These are phyloP conservation scores for Zangia roseola DNA, from an alignment of 768 basidiomycete genomes.

Conservation along the genomic window DNA sequence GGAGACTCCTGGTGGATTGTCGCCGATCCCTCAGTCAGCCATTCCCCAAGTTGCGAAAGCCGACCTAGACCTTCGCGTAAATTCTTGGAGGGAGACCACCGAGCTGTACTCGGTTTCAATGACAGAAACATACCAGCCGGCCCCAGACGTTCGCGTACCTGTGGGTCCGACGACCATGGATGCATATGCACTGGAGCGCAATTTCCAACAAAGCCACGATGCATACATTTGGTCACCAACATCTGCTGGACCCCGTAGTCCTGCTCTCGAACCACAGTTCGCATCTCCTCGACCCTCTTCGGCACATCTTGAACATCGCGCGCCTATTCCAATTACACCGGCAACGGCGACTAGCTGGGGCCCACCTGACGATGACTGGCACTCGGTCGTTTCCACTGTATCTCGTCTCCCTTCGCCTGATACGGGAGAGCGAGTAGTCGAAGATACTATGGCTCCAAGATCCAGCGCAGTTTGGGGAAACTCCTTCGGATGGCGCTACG, in stretches of 20 bases:
- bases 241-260: constrained; percentile 55
- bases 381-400: constrained; percentile 33
- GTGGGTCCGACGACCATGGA: constrained; percentile 21
- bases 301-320: constrained; percentile 53
- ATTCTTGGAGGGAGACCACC: constrained; percentile 65
- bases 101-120: constrained; percentile 48
- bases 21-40: constrained; percentile 63
- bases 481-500: constrained; percentile 24
- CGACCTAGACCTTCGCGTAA: constrained; percentile 56
- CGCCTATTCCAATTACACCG: constrained; percentile 53
- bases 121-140: constrained; percentile 31
- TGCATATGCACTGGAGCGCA: constrained; percentile 19
- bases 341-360: constrained; percentile 47
- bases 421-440: constrained; percentile 46
- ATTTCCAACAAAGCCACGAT: constrained; percentile 34
- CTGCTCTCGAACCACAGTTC: constrained; percentile 38
- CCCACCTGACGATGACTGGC: constrained; percentile 42
- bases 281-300: constrained; percentile 46
- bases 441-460: constrained; percentile 10
- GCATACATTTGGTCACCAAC: constrained; percentile 69
- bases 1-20: constrained; percentile 42
- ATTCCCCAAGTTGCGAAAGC: constrained; percentile 52
- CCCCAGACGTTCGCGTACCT: constrained; percentile 9
- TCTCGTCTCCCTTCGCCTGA: constrained; percentile 56
- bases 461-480: constrained; percentile 18